Percentiles rank a stretch among this genome's conserved stretches.
Evolutionary conservation across 208 protist genomes (phyloP).

Genomic region (Crithidia brevicula): DNA sequence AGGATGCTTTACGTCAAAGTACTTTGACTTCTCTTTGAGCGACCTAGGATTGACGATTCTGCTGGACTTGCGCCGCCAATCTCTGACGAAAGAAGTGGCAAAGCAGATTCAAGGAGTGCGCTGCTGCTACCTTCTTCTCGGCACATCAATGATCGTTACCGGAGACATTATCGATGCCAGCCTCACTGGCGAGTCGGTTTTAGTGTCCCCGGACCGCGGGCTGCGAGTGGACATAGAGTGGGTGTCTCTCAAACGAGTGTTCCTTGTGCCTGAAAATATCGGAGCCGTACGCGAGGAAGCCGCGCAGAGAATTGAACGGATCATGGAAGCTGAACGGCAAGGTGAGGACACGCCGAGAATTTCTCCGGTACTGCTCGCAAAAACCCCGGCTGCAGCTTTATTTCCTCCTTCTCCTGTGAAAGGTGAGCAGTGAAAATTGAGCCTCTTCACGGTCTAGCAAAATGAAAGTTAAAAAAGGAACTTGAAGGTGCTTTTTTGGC

Average conservation of each 20-base stretch:
- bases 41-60: constrained; percentile 25
- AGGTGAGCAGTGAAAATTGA: too few relatives aligned
- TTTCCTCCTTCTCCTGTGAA: constrained; percentile 4
- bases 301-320: constrained; percentile 19
- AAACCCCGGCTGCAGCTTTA: neutral
- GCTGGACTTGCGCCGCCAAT: neutral
- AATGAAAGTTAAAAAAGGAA: too few relatives aligned
- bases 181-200: constrained; percentile 29
- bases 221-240: constrained; percentile 41
- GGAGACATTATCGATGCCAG: constrained; percentile 60
- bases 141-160: constrained; percentile 58
- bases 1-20: constrained; percentile 25
- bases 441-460: too few relatives aligned
- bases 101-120: constrained; percentile 30
- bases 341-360: constrained; percentile 22
- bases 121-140: constrained; percentile 62
- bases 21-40: constrained; percentile 26
- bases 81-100: constrained; percentile 16
- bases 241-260: constrained; percentile 50
- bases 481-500: too few relatives aligned
- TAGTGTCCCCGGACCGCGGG: constrained; percentile 59
- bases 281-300: constrained; percentile 26
- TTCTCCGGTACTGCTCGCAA: constrained; percentile 18
- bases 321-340: constrained; percentile 29
- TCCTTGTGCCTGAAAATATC: constrained; percentile 50